A percentile compares a stretch with the other conserved stretches of the same genome.
Evolutionary conservation across 805 yeast genomes (phyloP).

Genomic region (Myxozyma sirexii): DNA sequence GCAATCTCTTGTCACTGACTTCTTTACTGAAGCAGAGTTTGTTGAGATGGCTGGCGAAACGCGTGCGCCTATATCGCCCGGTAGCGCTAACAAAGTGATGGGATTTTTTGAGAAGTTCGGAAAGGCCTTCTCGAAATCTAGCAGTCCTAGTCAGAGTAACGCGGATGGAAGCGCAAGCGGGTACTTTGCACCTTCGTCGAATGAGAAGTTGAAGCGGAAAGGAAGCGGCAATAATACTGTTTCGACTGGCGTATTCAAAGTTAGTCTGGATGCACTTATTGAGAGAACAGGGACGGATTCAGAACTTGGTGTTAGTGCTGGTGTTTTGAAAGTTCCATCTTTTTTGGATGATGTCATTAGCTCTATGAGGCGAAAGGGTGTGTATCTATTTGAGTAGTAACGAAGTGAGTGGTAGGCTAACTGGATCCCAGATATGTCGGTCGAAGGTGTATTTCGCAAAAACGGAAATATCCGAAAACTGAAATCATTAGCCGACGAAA

Average conservation of each 20-base stretch:
- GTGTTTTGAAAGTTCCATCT: constrained; percentile 77
- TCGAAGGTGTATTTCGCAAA: constrained; percentile 91
- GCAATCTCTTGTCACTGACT: constrained; percentile 42
- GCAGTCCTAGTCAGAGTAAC: constrained; percentile 11
- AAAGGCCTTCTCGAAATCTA: constrained; percentile 43
- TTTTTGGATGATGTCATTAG: constrained; percentile 82
- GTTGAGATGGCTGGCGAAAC: constrained; percentile 40
- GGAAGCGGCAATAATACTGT: neutral
- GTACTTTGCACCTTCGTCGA: neutral
- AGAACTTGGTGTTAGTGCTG: constrained; percentile 80
- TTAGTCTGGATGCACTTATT: constrained; percentile 69
- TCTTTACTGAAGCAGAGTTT: constrained; percentile 46
- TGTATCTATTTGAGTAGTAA: constrained; percentile 51
- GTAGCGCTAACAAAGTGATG: constrained; percentile 39
- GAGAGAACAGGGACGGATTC: constrained; percentile 78
- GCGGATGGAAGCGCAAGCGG: neutral
- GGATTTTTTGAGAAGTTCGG: constrained; percentile 54
- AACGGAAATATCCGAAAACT: constrained; percentile 91
- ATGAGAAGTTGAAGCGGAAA: constrained; percentile 26
- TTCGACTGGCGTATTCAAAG: constrained; percentile 66
- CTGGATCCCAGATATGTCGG: constrained; percentile 59
- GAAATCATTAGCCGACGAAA: constrained; percentile 68
- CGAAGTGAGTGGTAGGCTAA: neutral
- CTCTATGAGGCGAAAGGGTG: constrained; percentile 83
- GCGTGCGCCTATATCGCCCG: neutral